phyloP scores from a whole-genome alignment of 371 early-diverging fungal genomes.

The Thermomucor indicae-seudaticae region DNA sequence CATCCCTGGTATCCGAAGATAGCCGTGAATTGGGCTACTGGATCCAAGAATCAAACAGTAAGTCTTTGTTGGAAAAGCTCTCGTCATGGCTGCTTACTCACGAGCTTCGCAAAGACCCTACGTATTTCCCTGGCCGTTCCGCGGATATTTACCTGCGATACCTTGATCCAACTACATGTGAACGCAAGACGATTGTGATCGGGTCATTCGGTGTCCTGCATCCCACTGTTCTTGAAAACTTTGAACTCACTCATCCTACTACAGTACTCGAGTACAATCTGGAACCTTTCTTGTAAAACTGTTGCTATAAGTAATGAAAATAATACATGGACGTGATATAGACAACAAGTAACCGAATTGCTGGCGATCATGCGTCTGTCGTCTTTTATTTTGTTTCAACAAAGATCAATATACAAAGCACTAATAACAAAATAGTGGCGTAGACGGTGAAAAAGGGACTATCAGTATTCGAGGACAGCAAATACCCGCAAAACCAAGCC shows the following conservation, averaged over 20 bases:
- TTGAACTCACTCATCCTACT: constrained; percentile 82
- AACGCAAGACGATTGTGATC: constrained; percentile 52
- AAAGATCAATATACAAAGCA: no score
- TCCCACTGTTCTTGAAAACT: constrained; percentile 86
- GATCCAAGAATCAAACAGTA: constrained; percentile 75
- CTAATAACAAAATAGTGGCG: no score
- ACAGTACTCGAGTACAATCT: constrained; percentile 93
- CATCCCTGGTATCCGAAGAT: constrained; percentile 41
- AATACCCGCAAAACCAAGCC: no score
- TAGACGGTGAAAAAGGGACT: no score
- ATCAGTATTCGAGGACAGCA: no score
- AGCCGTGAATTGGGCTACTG: constrained; percentile 65
- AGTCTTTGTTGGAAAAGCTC: constrained; percentile 15
- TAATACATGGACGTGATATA: no score
- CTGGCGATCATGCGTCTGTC: no score
- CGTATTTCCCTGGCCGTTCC: constrained; percentile 91
- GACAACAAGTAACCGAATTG: no score
- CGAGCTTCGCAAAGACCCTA: constrained; percentile 52
- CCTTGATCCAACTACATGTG: constrained; percentile 30
- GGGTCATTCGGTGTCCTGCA: constrained; percentile 94
- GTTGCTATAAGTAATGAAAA: background rate
- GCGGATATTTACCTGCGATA: constrained; percentile 79
- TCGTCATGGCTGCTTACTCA: background rate
- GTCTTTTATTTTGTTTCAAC: no score
- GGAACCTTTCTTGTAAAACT: constrained; percentile 86